Evolutionary conservation across 2,329 filamentous ascomycete genomes (phyloP).

Genomic region (Fusarium sarcochroum): DNA sequence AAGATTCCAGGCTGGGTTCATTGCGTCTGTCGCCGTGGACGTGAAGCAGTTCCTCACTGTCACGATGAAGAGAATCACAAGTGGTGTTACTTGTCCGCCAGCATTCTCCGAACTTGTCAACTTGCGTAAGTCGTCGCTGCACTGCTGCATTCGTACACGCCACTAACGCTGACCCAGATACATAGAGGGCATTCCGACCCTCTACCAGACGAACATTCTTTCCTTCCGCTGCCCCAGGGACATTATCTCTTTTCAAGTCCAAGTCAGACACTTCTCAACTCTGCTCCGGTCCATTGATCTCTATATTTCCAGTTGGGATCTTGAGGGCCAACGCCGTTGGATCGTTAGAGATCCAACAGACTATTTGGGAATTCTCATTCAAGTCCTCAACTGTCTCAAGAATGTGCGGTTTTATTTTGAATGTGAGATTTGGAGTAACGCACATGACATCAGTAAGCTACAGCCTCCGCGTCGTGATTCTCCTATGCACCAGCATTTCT

Average conservation of each 20-base stretch:
- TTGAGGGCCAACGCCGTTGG: neutral
- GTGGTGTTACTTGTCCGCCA: conserved; percentile 3
- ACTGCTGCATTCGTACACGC: neutral
- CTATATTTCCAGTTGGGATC: neutral
- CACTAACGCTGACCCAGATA: conserved; percentile 7
- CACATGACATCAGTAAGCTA: neutral
- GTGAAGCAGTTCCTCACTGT: neutral
- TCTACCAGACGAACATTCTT: conserved; percentile 20
- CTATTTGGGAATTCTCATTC: neutral
- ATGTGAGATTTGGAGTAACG: too few relatives aligned
- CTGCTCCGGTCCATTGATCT: neutral
- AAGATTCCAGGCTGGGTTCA: neutral
- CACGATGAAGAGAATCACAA: conserved; percentile 6
- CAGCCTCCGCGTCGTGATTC: neutral
- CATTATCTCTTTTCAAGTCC: neutral
- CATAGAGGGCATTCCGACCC: conserved; percentile 9
- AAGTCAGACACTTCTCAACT: neutral
- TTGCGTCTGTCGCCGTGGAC: neutral
- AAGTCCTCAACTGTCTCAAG: neutral
- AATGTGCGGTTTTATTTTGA: conserved; percentile 2
- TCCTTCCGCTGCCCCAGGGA: neutral
- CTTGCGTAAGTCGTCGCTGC: neutral
- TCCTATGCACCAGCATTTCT: conserved; percentile 1
- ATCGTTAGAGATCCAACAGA: neutral
- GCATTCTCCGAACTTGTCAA: conserved; percentile 24